Evolutionary conservation across 1,284 basidiomycete species (phyloP).

Genomic region (Cryptococcus sp.): DNA sequence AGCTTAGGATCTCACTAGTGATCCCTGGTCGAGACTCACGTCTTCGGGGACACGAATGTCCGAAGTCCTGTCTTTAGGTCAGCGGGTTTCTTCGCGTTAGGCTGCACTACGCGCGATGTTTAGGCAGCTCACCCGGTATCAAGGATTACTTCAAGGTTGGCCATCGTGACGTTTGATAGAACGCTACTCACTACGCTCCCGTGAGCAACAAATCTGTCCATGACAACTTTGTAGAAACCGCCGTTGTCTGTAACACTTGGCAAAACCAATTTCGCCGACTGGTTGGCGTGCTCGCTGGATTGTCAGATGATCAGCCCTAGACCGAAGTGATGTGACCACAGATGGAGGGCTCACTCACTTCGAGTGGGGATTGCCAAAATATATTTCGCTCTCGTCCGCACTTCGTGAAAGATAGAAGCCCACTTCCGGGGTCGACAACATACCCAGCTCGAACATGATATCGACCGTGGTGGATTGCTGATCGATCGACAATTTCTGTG

Average conservation of each 20-base stretch:
- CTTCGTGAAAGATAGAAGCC: slow-evolving; percentile 16
- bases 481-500: slow-evolving; percentile 7
- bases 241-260: not conserved
- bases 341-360: not conserved
- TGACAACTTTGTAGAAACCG: slow-evolving; percentile 9
- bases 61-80: slow-evolving; percentile 2
- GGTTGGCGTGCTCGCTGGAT: slow-evolving; percentile 10
- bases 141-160: slow-evolving; percentile 12
- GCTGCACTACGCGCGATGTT: too few species aligned
- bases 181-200: not conserved
- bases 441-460: not conserved
- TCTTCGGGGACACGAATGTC: slow-evolving; percentile 9
- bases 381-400: slow-evolving; percentile 9
- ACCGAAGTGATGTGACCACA: not conserved
- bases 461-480: slow-evolving; percentile 7
- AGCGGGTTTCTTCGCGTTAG: too few species aligned
- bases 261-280: slow-evolving; percentile 11
- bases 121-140: slow-evolving; percentile 13
- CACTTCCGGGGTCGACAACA: slow-evolving; percentile 10
- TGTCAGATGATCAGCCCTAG: too few species aligned
- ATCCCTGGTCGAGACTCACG: not conserved
- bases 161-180: not conserved
- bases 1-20: not conserved
- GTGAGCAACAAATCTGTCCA: slow-evolving; percentile 9
- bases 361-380: slow-evolving; percentile 7